Percentiles rank a stretch among this genome's conserved stretches.
Conservation (phyloP, 1,284 basidiomycete species). For the Puccinia polysora region DNA sequence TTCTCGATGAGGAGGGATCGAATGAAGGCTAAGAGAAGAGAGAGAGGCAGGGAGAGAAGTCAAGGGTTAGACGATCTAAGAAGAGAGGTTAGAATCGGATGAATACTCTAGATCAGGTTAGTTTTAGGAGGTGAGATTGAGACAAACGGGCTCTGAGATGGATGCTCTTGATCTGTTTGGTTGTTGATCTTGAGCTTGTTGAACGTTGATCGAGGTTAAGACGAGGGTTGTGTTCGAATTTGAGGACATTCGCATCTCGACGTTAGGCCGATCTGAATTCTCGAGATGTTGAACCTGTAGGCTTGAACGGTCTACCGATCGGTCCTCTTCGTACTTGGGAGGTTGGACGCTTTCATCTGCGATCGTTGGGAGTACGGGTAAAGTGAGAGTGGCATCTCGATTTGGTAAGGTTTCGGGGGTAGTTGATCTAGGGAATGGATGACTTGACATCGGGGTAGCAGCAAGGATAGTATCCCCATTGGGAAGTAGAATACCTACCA, state of each 20-base stretch:
- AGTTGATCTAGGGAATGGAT: not conserved
- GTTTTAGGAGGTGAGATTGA: not conserved
- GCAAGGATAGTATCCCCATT: not conserved
- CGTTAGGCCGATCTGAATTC: not conserved
- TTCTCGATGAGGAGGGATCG: not conserved
- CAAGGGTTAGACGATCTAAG: not conserved
- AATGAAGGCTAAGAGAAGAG: not conserved
- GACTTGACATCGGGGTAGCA: not conserved
- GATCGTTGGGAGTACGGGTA: not conserved
- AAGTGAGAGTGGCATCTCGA: not conserved
- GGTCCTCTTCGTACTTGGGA: constrained; percentile 8
- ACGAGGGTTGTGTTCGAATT: constrained; percentile 2
- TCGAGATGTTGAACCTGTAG: not conserved
- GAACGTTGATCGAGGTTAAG: not conserved
- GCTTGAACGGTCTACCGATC: too few relatives aligned
- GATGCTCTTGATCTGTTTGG: too few relatives aligned
- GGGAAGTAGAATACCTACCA: not conserved
- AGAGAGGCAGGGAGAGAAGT: not conserved
- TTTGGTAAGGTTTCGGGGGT: not conserved
- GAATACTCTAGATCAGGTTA: too few relatives aligned
- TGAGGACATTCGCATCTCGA: constrained; percentile 19
- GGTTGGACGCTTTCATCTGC: not conserved
- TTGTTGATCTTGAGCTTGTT: not conserved
- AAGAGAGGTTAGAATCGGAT: not conserved
- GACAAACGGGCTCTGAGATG: too few relatives aligned